These are phyloP conservation scores for Pichia cactophila DNA, from an alignment of 1,139 yeast genomes.

Conservation along the genomic window DNA sequence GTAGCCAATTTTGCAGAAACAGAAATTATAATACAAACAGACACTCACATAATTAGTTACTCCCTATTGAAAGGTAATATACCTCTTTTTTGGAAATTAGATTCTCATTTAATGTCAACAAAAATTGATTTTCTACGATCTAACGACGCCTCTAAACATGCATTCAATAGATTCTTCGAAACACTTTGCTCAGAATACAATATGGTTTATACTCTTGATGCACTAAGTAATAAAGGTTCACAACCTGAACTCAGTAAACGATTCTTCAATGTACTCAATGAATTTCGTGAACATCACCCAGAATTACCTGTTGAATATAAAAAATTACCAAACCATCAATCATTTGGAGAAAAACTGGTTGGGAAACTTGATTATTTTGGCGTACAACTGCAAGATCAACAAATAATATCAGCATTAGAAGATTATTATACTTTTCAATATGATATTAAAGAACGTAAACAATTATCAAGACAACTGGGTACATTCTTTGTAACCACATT, in stretches of 20 bases:
- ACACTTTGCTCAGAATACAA: constrained; percentile 51
- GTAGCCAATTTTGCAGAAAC: constrained; percentile 63
- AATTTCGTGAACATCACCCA: constrained; percentile 9
- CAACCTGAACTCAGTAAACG: constrained; percentile 35
- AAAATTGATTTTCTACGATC: constrained; percentile 50
- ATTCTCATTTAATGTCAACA: constrained; percentile 44
- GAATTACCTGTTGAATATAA: constrained; percentile 12
- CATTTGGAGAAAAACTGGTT: constrained; percentile 6
- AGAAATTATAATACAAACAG: constrained; percentile 53
- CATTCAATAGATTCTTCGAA: constrained; percentile 60
- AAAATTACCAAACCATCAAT: constrained; percentile 31
- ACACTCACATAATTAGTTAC: constrained; percentile 47
- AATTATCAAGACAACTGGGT: constrained; percentile 62
- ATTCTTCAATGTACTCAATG: constrained; percentile 28
- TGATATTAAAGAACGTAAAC: constrained; percentile 40
- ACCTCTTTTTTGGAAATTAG: constrained; percentile 57
- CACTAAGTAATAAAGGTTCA: constrained; percentile 30
- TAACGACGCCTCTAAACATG: constrained; percentile 57
- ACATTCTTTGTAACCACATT: constrained; percentile 58
- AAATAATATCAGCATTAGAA: constrained; percentile 31
- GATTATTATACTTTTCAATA: constrained; percentile 60
- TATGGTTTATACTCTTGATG: constrained; percentile 53
- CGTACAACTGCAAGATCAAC: constrained; percentile 9
- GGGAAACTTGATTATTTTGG: constrained; percentile 11
- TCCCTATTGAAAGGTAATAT: constrained; percentile 60